A percentile compares a stretch with the other conserved stretches of the same genome.
Evolutionary conservation across 176 grass and related monocot genomes (phyloP).

Genomic region (Poa annua): DNA sequence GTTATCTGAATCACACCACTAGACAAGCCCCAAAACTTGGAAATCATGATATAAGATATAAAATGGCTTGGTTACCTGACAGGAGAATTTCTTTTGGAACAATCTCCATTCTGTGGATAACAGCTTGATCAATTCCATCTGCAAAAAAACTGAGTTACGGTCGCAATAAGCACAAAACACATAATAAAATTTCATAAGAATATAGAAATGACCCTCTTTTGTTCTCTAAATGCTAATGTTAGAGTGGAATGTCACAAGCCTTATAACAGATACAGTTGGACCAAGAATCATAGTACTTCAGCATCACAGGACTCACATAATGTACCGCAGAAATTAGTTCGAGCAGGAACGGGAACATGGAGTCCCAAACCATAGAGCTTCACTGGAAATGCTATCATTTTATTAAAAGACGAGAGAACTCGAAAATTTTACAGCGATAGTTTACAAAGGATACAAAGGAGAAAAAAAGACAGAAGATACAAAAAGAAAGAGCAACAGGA

Average conservation of each 20-base stretch:
- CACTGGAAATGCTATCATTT: slow-evolving; percentile 37
- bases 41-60: slow-evolving; percentile 23
- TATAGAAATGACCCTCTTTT: not conserved
- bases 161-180: not conserved
- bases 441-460: not conserved
- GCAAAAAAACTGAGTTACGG: slow-evolving; percentile 28
- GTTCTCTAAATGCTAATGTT: slow-evolving; percentile 12
- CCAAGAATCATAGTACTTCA: not conserved
- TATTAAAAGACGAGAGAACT: not conserved
- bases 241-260: not conserved
- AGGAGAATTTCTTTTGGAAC: slow-evolving; percentile 58
- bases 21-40: not conserved
- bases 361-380: not conserved
- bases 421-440: not conserved
- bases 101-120: slow-evolving; percentile 68
- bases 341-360: not conserved
- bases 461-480: not conserved
- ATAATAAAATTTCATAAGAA: not conserved
- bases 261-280: not conserved
- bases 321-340: not conserved
- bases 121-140: slow-evolving; percentile 63
- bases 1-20: not conserved
- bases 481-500: not conserved
- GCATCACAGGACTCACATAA: not conserved
- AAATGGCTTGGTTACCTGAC: slow-evolving; percentile 53